Evolutionary conservation across 2,329 filamentous ascomycete genomes (phyloP), one percentile per base, ranked within the genome.

Genomic region (Raffaelea albimanens): DNA sequence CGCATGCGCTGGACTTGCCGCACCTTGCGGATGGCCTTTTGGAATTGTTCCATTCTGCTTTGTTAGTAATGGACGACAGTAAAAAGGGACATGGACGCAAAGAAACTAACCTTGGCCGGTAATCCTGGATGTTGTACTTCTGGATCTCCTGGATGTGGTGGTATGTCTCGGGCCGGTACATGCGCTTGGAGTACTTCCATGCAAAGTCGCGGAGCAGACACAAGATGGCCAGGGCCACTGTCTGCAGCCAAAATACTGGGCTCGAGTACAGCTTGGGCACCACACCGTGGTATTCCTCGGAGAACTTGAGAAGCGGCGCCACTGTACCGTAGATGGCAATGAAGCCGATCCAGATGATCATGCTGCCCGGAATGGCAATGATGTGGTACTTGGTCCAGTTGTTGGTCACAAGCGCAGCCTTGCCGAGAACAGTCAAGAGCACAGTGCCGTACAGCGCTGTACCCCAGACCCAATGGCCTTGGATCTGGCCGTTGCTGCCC

Each of bases 101-200:
- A 13, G 33, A 42, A 43, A 51, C 18, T 13, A 25, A 36, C 87
- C 93, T 83, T 52, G 93, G 93, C 61, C 93, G 77, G 67, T 98
- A 98, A 69, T 98, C 93, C 69, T 98, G 93, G 51, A 98, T 95
- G 59, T 98, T 98, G 71, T 97, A 98, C 69, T 98, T 98, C 67
- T 98, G 93, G 57, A 98, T 98, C 70, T 98, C 93, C 67, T 98
- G 93, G 54, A 98, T 93, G 64, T 98, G 93, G 59, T 98, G 93
- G 61, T 98, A 98, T 40, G 87, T 82, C 67, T 96, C 86, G 20
- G 93, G 93, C 57, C 83, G 84, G 69, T 97, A 98, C 89, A 98
- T 96, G 55, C 93, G 80, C 73, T 95, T 96, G 52, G 80, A 82
- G 58, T 97, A 98, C 73, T 98, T 98, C 90, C 91, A 98, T 3